phyloP scores from a whole-genome alignment of 2,329 filamentous ascomycete species.

The Colletotrichum chrysophilum region DNA sequence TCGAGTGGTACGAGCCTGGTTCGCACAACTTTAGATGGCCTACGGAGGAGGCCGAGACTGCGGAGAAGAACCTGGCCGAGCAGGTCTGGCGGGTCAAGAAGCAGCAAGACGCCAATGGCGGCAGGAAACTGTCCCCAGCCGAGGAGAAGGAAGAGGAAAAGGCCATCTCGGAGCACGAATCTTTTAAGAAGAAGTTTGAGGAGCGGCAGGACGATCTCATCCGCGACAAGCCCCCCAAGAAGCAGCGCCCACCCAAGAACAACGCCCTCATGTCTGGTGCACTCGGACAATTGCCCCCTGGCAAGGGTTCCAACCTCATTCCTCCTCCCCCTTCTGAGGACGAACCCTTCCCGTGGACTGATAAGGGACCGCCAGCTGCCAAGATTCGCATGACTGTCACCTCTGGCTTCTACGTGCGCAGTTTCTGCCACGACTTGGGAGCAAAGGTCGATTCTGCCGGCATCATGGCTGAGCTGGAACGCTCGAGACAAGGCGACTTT shows the following conservation, averaged over 20 bases:
- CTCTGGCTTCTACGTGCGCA: slow-evolving; percentile 96
- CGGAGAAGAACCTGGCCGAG: slow-evolving; percentile 79
- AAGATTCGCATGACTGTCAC: slow-evolving; percentile 90
- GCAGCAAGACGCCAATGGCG: slow-evolving; percentile 49
- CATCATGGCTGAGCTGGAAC: slow-evolving; percentile 84
- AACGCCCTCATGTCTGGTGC: slow-evolving; percentile 63
- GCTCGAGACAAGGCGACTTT: slow-evolving; percentile 84
- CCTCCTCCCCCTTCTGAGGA: slow-evolving; percentile 50
- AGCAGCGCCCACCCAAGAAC: slow-evolving; percentile 37
- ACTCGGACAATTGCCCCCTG: slow-evolving; percentile 55
- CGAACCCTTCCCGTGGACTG: slow-evolving; percentile 61
- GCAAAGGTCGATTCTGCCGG: slow-evolving; percentile 80
- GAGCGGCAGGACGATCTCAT: slow-evolving; percentile 63
- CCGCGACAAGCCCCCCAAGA: slow-evolving; percentile 51
- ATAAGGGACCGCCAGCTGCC: slow-evolving; percentile 74
- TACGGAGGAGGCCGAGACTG: slow-evolving; percentile 74
- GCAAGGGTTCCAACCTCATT: slow-evolving; percentile 59
- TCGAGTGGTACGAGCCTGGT: slow-evolving; percentile 86
- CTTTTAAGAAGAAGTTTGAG: slow-evolving; percentile 63
- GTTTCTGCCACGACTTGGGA: slow-evolving; percentile 90
- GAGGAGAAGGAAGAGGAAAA: slow-evolving; percentile 61
- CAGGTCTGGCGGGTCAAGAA: slow-evolving; percentile 70
- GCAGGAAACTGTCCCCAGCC: slow-evolving; percentile 55
- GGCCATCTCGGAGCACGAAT: slow-evolving; percentile 60
- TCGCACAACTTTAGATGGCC: slow-evolving; percentile 83